These are phyloP conservation scores for Alloascoidea africana DNA, from an alignment of 805 yeast genomes.

Conservation along the genomic window DNA sequence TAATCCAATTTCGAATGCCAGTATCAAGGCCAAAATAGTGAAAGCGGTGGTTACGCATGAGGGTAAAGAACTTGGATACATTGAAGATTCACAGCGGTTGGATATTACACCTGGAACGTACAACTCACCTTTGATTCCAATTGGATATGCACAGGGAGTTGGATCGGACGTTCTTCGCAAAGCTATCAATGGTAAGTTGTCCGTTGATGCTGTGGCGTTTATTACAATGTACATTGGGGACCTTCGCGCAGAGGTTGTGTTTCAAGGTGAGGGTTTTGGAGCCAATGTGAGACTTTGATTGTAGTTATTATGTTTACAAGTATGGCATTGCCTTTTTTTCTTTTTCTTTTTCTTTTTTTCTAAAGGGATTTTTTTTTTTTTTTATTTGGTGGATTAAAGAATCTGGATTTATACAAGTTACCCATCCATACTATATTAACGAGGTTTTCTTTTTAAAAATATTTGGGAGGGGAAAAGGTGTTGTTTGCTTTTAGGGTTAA, in stretches of 20 bases:
- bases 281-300: background rate
- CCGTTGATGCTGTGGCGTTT: background rate
- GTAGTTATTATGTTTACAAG: conserved; percentile 11
- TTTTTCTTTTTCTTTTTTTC: too few relatives aligned
- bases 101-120: background rate
- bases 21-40: conserved; percentile 1
- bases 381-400: too few relatives aligned
- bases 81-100: background rate
- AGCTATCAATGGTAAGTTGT: conserved; percentile 2
- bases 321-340: too few relatives aligned
- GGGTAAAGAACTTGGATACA: conserved; percentile 2
- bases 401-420: too few relatives aligned
- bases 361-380: too few relatives aligned
- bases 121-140: conserved; percentile 1
- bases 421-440: conserved; percentile 9
- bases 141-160: conserved; percentile 1
- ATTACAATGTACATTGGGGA: background rate
- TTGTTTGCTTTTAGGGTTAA: background rate
- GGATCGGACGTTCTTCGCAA: conserved; percentile 1
- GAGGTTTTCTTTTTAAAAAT: background rate
- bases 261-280: conserved; percentile 2
- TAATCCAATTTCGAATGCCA: conserved; percentile 1
- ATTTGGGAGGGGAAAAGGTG: conserved; percentile 1
- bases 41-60: background rate
- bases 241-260: background rate